phyloP scores from a whole-genome alignment of 2,329 filamentous ascomycete genomes.

The Clonostachys solani region DNA sequence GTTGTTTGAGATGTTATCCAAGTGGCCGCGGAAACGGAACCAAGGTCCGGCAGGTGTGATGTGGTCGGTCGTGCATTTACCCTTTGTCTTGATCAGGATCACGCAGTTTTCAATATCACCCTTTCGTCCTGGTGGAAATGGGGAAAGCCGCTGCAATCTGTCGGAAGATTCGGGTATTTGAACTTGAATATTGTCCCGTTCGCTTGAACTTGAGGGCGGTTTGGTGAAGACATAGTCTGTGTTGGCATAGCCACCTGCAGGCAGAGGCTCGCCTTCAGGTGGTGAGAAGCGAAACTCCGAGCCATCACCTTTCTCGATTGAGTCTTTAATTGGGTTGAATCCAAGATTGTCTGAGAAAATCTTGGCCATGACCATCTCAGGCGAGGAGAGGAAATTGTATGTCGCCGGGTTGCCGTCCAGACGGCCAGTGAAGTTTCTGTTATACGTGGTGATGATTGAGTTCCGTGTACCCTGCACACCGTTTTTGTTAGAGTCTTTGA shows the following conservation, averaged over 20 bases:
- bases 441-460: conserved; percentile 77
- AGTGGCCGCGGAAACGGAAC: conserved; percentile 75
- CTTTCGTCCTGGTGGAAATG: conserved; percentile 66
- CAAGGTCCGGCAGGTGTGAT: conserved; percentile 76
- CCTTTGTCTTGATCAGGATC: conserved; percentile 71
- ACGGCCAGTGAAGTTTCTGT: conserved; percentile 78
- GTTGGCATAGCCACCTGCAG: conserved; percentile 22
- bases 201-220: too few species aligned
- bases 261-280: conserved; percentile 63
- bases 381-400: conserved; percentile 73
- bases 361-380: conserved; percentile 71
- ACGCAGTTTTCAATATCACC: conserved; percentile 63
- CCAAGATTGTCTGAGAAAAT: conserved; percentile 65
- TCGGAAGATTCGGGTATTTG: conserved; percentile 66
- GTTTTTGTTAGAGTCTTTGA: too few species aligned
- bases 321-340: conserved; percentile 72
- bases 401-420: conserved; percentile 77
- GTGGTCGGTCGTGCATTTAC: conserved; percentile 76
- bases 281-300: conserved; percentile 68
- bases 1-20: conserved; percentile 81
- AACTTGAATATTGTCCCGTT: conserved; percentile 28
- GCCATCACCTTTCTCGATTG: conserved; percentile 66
- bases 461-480: conserved; percentile 46
- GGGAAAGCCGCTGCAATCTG: conserved; percentile 66
- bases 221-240: conserved; percentile 45